Evolutionary conservation across 192 early-diverging fungal species (phyloP), one percentile per base, ranked within the genome.

Genomic region (Coemansia sp.): DNA sequence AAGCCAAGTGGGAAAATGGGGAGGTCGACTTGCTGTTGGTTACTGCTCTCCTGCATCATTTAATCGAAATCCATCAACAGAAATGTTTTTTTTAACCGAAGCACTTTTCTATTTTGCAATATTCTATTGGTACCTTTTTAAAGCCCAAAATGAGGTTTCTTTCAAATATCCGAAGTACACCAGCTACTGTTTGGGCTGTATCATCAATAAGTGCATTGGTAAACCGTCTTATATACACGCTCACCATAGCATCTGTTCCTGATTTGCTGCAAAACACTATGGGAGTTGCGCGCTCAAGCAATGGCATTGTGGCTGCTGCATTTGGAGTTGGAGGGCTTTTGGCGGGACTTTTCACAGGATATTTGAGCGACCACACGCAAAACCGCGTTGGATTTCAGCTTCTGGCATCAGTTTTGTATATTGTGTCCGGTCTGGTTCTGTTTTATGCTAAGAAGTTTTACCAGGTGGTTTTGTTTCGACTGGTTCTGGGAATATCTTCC

Each of bases 281-380:
- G 53, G 59, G 69, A 0, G 67, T 66, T 13, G 60, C 73, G 18
- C 63, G 68, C 1, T 63, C 68, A 6, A 69, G 54, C 53, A 77
- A 77, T 50, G 73, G 73, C 2, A 55, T 70, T 16, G 57, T 77
- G 21, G 66, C 73, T 2, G 60, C 68, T 9, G 73, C 63, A 6
- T 77, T 77, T 70, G 73, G 73, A 6, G 44, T 77, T 7, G 73
- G 73, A 5, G 73, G 73, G 0, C 57, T 77, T 0, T 2, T 77
- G 16, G 73, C 55, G 12, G 73, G 68, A 11, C 50, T 18, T 3
- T 45, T 56, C 11, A 57, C 65, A 0, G 73, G 73, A 33, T 77
- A 77, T 37, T 60, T 77, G 2, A 77, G 73, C 35, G 73, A 77
- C 53, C 63, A 56, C 31, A 63, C 51, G 15, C 73, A 65, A n/a